Evolutionary conservation across 257 asterid species (phyloP).

Genomic region (Gynochthodes officinalis): DNA sequence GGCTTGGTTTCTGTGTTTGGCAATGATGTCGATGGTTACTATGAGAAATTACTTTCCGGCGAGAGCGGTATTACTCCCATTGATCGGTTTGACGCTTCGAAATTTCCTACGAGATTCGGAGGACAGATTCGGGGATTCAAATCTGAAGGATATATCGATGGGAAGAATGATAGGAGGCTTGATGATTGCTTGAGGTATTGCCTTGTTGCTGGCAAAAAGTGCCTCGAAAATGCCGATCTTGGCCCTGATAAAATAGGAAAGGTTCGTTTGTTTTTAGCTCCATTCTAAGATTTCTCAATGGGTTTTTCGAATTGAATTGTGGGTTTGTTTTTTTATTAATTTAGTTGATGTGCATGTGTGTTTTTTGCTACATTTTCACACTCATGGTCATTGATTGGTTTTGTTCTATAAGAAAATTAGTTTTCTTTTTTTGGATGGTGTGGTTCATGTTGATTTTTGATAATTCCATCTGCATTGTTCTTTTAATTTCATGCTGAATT

Average conservation of each 20-base stretch:
- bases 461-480: neutral
- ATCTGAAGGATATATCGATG: slow-evolving; percentile 54
- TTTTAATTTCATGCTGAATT: neutral
- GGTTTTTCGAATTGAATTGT: neutral
- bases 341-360: neutral
- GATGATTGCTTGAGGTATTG: slow-evolving; percentile 56
- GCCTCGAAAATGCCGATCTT: slow-evolving; percentile 49
- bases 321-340: neutral
- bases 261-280: slow-evolving; percentile 20
- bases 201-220: slow-evolving; percentile 55
- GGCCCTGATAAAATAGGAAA: slow-evolving; percentile 32
- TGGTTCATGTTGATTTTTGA: neutral
- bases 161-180: slow-evolving; percentile 54
- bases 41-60: slow-evolving; percentile 44
- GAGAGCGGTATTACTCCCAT: slow-evolving; percentile 51
- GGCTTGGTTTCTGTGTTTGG: slow-evolving; percentile 59
- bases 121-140: slow-evolving; percentile 56
- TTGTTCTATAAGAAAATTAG: neutral
- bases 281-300: neutral
- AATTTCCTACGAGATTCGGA: slow-evolving; percentile 53
- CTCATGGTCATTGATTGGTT: neutral
- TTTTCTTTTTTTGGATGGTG: neutral
- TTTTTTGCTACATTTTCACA: neutral
- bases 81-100: slow-evolving; percentile 55
- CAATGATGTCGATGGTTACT: slow-evolving; percentile 45